These are phyloP conservation scores for Chlorella sorokiniana DNA, from an alignment of 139 green algal genomes.

Conservation along the genomic window DNA sequence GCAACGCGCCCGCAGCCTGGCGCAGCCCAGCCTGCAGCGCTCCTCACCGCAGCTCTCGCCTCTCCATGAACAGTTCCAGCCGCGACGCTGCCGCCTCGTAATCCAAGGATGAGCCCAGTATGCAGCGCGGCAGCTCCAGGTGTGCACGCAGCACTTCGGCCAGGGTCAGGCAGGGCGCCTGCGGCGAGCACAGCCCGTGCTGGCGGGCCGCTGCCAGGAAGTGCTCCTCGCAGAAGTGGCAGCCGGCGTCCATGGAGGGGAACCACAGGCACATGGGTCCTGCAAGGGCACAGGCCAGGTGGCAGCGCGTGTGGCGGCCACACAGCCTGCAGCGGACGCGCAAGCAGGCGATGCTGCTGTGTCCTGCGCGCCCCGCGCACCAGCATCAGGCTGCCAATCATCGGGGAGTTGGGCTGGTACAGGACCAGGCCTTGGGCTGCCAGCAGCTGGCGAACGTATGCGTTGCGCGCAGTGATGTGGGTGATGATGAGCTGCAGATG, in stretches of 20 bases:
- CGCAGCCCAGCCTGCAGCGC: no score
- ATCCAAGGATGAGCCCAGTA: conserved; percentile 13
- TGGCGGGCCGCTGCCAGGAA: conserved; percentile 52
- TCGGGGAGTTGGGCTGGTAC: not conserved
- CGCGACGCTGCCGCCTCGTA: not conserved
- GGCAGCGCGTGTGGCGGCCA: no score
- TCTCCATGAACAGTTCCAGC: conserved; percentile 8
- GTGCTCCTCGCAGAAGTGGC: conserved; percentile 62
- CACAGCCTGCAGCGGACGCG: no score
- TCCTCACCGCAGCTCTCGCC: not conserved
- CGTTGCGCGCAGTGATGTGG: conserved; percentile 41
- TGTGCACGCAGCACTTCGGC: conserved; percentile 43
- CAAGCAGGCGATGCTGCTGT: no score
- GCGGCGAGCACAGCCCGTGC: conserved; percentile 45
- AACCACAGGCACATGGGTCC: conserved; percentile 51
- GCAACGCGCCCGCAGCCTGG: no score
- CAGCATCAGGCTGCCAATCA: no score
- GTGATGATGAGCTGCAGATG: conserved; percentile 59
- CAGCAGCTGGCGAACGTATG: conserved; percentile 51
- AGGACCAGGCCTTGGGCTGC: conserved; percentile 61
- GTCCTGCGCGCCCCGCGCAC: no score
- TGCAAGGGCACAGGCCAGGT: not conserved
- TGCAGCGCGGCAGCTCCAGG: conserved; percentile 36
- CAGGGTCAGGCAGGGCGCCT: conserved; percentile 33
- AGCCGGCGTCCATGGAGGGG: conserved; percentile 54